Base-by-base conservation (phyloP, 331 rosid species). In the Erythrophleum ivorense region DNA sequence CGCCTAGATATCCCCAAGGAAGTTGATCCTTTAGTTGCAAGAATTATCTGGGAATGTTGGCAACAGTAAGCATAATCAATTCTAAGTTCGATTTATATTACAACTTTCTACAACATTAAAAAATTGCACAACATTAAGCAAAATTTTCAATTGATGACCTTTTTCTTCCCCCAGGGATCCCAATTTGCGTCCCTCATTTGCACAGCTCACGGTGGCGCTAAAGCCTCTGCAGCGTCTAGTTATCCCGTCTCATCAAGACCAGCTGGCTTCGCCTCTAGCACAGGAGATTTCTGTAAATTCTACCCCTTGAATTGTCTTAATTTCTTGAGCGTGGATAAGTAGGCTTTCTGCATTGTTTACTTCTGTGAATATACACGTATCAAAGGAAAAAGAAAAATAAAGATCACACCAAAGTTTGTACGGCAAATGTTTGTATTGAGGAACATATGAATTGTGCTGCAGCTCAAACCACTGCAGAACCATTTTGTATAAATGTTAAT, bases 1-100 rank as follows among this genome's bases (percentile, higher is more conserved):
- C 90, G 97, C 65, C 97, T 96, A 33, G 99, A 96, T 49, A 96
- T 96, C 71, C 98, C 99, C 21, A 94, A 88, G 86, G 99, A 96
- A 82, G 88, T 96, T 54, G 98, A 96, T 89, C 98, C 98, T 64
- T 64, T 81, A 54, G 97, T 96, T 80, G 97, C 90, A 50, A 88
- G 94, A 76, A 96, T 96, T 84, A 96, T 96, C 80, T 92, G 91
- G 91, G 94, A 91, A 83, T 96, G 98, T 82, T 96, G 97, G 99
- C 99, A 90, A 84, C 92, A 91, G 97, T 94, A 87, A 88, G 98
- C 88, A 33, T n/a, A 73, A 62, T 80, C 67, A 72, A 78, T 70
- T 86, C 36, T 57, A 16, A 74, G 62, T 12, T 36, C 29, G 62
- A 21, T 52, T 64, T 60, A 41, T 69, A 60, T 40, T 2, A 24